Percentiles rank a stretch among this genome's conserved stretches.
phyloP scores from a whole-genome alignment of 2,329 filamentous ascomycete species.

The Byssothecium circinans region DNA sequence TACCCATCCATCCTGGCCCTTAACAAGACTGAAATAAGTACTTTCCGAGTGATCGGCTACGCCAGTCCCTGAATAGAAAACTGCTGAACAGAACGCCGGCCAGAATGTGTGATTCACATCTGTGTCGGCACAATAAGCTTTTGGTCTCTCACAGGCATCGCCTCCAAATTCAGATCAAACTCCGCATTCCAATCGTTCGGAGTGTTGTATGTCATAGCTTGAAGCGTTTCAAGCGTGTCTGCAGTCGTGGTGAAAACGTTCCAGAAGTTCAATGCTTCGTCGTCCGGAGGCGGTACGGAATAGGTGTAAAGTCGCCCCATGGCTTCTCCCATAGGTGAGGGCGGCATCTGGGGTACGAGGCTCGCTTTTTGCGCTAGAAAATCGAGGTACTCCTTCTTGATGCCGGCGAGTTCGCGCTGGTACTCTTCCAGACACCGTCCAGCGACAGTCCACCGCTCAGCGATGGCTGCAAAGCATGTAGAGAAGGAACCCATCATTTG shows the following conservation, averaged over 20 bases:
- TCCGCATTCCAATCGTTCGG: constrained; percentile 38
- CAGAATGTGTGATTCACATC: too few relatives aligned
- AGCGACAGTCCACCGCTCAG: constrained; percentile 40
- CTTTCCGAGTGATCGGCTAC: too few relatives aligned
- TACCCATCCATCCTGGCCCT: too few relatives aligned
- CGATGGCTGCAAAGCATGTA: constrained; percentile 36
- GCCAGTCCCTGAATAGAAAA: too few relatives aligned
- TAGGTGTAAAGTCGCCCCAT: constrained; percentile 17
- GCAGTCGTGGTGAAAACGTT: constrained; percentile 30
- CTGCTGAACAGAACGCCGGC: too few relatives aligned
- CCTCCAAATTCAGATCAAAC: constrained; percentile 28
- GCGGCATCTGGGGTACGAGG: constrained; percentile 15
- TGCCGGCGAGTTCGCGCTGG: constrained; percentile 30
- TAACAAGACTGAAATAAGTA: too few relatives aligned
- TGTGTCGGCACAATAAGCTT: too few relatives aligned
- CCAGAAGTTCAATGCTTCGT: constrained; percentile 27
- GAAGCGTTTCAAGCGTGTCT: constrained; percentile 22
- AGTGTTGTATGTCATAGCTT: constrained; percentile 25
- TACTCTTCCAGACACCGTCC: constrained; percentile 40
- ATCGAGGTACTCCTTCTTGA: constrained; percentile 39
- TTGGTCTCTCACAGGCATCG: too few relatives aligned
- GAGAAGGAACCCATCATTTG: constrained; percentile 36
- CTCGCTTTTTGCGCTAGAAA: constrained; percentile 34
- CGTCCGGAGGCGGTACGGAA: constrained; percentile 24
- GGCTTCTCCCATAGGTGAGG: constrained; percentile 7